Percentiles rank a stretch among this genome's conserved stretches.
These are phyloP conservation scores for Aspergillus sclerotialis DNA, from an alignment of 2,329 filamentous ascomycete species.

Conservation along the genomic window DNA sequence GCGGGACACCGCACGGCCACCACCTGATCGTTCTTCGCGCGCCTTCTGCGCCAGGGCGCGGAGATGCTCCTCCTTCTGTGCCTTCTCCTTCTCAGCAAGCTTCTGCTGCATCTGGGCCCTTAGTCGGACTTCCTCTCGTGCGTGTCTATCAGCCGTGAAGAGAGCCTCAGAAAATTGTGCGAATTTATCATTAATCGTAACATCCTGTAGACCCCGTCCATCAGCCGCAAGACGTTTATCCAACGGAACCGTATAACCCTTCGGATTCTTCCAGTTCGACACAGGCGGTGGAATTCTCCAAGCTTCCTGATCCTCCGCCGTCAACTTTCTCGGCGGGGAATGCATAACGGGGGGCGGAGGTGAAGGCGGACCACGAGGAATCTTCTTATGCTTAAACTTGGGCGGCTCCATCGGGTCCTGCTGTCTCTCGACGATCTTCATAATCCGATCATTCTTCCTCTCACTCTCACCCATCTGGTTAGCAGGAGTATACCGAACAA, in stretches of 20 bases:
- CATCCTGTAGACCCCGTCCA: constrained; percentile 82
- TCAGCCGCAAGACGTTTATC: constrained; percentile 95
- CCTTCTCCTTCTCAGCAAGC: constrained; percentile 92
- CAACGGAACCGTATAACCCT: constrained; percentile 91
- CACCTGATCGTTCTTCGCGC: constrained; percentile 64
- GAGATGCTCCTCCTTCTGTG: constrained; percentile 86
- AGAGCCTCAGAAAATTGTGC: constrained; percentile 91
- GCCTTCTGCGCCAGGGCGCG: constrained; percentile 85
- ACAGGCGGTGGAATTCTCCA: constrained; percentile 90
- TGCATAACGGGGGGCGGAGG: constrained; percentile 93
- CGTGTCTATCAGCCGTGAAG: constrained; percentile 89
- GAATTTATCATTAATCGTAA: constrained; percentile 97
- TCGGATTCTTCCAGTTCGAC: constrained; percentile 99
- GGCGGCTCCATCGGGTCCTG: constrained; percentile 93
- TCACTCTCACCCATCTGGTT: constrained; percentile 89
- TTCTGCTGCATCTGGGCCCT: constrained; percentile 92
- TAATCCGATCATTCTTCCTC: constrained; percentile 87
- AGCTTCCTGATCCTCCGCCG: constrained; percentile 91
- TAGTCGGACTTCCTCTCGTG: constrained; percentile 89
- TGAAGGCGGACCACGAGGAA: constrained; percentile 83
- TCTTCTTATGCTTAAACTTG: constrained; percentile 99
- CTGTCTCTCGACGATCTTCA: constrained; percentile 96
- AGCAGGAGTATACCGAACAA: constrained; percentile 89
- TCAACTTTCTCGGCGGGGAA: constrained; percentile 88
- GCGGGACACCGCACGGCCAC: constrained; percentile 33